Base-by-base conservation (phyloP, 2,329 filamentous ascomycete species). In the Aschersonia sp. region DNA sequence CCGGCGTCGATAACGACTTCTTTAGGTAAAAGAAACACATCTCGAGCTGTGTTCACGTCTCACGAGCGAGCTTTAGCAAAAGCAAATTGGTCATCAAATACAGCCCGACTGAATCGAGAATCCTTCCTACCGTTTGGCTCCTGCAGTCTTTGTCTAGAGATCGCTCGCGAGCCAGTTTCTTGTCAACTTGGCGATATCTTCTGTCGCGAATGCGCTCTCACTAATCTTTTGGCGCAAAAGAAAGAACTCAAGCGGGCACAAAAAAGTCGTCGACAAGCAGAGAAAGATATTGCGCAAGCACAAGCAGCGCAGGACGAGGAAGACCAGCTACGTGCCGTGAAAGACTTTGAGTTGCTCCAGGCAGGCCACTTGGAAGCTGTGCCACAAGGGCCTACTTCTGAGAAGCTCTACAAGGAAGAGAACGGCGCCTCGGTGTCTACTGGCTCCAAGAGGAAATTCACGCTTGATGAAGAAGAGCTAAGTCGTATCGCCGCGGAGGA, bases 131-230 rank as follows among this genome's bases (percentile, higher is more conserved):
- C 87, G 5, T 95, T 97, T 63, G 87, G 84, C 47, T 87, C 83
- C 29, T 98, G 90, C 68, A 79, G 83, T 47, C 74, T 98, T 31
- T 98, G 90, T 60, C 81, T 97, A 12, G 78, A 88, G 50, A 77
- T 83, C 6, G 85, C 89, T 22, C 78, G 83, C 32, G 79, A 87
- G 44, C 89, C 92, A 1, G 87, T 96, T 37, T 81, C 87, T 29
- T 97, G 90, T 64, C 70, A 76, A 3, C 77, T 81, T 53, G 90
- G 90, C 51, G 89, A 97, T 63, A 73, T 98, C 11, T 97, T 97
- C 69, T 98, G 90, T 64, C 81, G 87, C 56, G 92, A 97, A 68
- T 98, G 90, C 68, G 89, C 88, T 7, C 78, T 97, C 47, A 81
- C 73, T 55, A 95, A 97, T 58, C 80, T 98, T n/a, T 73, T 97